Evolutionary conservation across 2,329 filamentous ascomycete species (phyloP).

Genomic region (Fusarium sp.): DNA sequence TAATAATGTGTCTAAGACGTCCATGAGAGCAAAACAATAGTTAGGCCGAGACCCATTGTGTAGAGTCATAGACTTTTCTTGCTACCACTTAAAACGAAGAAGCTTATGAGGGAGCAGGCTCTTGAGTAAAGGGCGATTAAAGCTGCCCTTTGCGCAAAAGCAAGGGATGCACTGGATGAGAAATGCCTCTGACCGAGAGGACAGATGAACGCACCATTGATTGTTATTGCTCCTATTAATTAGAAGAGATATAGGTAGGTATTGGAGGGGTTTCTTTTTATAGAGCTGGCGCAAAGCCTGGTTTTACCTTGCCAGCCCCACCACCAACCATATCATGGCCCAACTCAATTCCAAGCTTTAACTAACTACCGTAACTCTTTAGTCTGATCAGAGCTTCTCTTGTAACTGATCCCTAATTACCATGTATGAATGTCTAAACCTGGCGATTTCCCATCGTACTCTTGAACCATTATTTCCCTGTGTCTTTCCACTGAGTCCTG

Average conservation of each 20-base stretch:
- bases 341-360: slow-evolving; percentile 6
- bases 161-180: slow-evolving; percentile 11
- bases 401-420: background rate
- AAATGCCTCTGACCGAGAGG: background rate
- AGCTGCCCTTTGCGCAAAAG: slow-evolving; percentile 7
- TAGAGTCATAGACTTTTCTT: background rate
- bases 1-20: slow-evolving; percentile 13
- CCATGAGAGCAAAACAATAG: slow-evolving; percentile 1
- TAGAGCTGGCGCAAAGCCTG: slow-evolving; percentile 25
- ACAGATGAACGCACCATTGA: background rate
- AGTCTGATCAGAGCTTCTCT: background rate
- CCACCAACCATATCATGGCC: slow-evolving; percentile 8
- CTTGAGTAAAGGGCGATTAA: slow-evolving; percentile 1
- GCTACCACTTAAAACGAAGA: background rate
- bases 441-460: background rate
- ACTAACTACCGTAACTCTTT: background rate
- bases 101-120: slow-evolving; percentile 4
- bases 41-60: slow-evolving; percentile 5
- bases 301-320: slow-evolving; percentile 26
- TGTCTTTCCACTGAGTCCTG: too few species aligned
- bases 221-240: slow-evolving; percentile 1
- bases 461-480: background rate
- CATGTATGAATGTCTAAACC: background rate
- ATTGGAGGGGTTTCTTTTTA: slow-evolving; percentile 26
- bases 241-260: slow-evolving; percentile 8